Conservation (phyloP, 331 rosid species). For the Quercus lobata region DNA sequence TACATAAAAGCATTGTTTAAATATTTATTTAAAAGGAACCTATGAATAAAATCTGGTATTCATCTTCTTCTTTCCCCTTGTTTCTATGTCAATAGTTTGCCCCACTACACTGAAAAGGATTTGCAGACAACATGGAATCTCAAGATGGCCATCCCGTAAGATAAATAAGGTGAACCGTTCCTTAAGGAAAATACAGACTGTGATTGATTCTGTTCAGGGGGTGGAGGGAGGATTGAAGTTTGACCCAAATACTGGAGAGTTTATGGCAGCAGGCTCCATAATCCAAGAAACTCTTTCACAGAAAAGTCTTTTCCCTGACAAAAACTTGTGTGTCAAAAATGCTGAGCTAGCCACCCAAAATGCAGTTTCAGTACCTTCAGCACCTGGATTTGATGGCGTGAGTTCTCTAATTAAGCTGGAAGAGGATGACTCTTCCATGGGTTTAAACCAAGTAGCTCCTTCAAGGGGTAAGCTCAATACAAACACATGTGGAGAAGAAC, state of each 20-base stretch:
- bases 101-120: slow-evolving; percentile 94
- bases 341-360: slow-evolving; percentile 19
- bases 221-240: slow-evolving; percentile 72
- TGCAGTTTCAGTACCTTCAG: slow-evolving; percentile 23
- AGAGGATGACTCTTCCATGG: slow-evolving; percentile 32
- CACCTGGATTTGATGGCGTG: slow-evolving; percentile 23
- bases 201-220: slow-evolving; percentile 79
- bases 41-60: not conserved
- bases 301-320: slow-evolving; percentile 35
- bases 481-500: slow-evolving; percentile 22
- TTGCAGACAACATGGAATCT: slow-evolving; percentile 90
- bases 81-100: slow-evolving; percentile 54
- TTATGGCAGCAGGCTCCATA: slow-evolving; percentile 54
- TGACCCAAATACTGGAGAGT: slow-evolving; percentile 57
- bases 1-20: not conserved
- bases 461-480: slow-evolving; percentile 16
- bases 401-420: slow-evolving; percentile 43
- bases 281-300: slow-evolving; percentile 43
- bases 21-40: not conserved
- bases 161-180: slow-evolving; percentile 82
- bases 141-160: slow-evolving; percentile 94
- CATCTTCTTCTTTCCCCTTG: not conserved
- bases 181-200: slow-evolving; percentile 63
- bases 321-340: slow-evolving; percentile 25
- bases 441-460: slow-evolving; percentile 12